Conservation (phyloP, 345 rosid species). For the Euphorbia pulcherrima region DNA sequence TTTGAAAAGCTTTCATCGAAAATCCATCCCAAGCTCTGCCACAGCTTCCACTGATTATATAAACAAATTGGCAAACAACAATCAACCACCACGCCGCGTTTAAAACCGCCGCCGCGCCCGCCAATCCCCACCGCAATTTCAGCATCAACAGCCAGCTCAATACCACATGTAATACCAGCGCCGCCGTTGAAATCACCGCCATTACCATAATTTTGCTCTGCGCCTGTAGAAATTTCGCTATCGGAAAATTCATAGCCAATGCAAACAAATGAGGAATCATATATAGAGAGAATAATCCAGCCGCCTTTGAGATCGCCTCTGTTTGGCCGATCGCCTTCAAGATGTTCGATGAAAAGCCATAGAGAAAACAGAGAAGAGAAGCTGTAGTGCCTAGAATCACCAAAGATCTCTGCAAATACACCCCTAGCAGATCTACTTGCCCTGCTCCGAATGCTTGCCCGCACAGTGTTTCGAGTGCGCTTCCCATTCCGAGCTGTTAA, state of each 20-base stretch:
- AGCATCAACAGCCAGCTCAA: slow-evolving; percentile 69
- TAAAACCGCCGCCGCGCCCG: slow-evolving; percentile 64
- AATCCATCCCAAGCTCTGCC: slow-evolving; percentile 81
- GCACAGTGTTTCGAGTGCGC: slow-evolving; percentile 88
- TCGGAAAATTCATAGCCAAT: slow-evolving; percentile 69
- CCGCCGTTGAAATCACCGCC: slow-evolving; percentile 59
- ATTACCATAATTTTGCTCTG: slow-evolving; percentile 91
- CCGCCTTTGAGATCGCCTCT: slow-evolving; percentile 52
- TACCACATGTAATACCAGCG: slow-evolving; percentile 51
- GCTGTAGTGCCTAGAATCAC: slow-evolving; percentile 65
- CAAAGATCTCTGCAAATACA: slow-evolving; percentile 93
- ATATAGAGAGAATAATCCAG: slow-evolving; percentile 63
- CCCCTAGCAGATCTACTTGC: slow-evolving; percentile 74
- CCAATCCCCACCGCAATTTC: slow-evolving; percentile 62
- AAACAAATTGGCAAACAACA: slow-evolving; percentile 44
- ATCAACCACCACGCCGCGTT: slow-evolving; percentile 73
- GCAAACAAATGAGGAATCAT: slow-evolving; percentile 91
- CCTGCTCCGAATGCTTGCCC: slow-evolving; percentile 95
- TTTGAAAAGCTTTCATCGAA: slow-evolving; percentile 69
- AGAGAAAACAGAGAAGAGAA: slow-evolving; percentile 43
- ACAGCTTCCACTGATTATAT: slow-evolving; percentile 66
- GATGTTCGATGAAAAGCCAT: slow-evolving; percentile 56
- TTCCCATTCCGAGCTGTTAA: slow-evolving; percentile 89
- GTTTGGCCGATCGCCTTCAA: slow-evolving; percentile 69
- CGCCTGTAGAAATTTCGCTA: slow-evolving; percentile 76